Conservation (phyloP, 2,329 filamentous ascomycete genomes). For the Botrytis cinerea region DNA sequence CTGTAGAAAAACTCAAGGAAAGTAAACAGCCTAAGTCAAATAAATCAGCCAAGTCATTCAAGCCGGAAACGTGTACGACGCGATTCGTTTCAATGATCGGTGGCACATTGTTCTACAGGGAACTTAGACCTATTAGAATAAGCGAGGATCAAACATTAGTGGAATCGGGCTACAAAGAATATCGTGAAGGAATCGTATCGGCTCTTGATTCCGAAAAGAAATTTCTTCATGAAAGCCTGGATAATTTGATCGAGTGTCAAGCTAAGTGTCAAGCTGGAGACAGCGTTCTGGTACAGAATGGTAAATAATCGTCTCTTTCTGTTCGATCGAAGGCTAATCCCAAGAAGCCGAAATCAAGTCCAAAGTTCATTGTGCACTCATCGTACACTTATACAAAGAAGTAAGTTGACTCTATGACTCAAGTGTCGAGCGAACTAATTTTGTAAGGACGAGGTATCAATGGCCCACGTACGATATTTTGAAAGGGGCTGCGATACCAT, state of each 20-base stretch:
- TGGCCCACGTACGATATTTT: slow-evolving; percentile 32
- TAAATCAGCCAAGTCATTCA: too few relatives aligned
- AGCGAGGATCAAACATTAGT: not conserved
- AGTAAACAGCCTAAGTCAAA: not conserved
- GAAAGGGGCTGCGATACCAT: slow-evolving; percentile 26
- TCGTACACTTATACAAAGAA: not conserved
- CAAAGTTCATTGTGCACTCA: not conserved
- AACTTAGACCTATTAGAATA: not conserved
- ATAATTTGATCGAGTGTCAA: not conserved
- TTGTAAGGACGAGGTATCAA: not conserved
- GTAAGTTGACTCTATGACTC: not conserved
- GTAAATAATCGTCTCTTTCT: not conserved
- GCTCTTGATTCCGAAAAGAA: not conserved
- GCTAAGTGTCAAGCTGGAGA: not conserved
- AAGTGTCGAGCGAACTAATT: not conserved
- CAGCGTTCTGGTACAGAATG: not conserved
- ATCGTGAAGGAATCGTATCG: not conserved
- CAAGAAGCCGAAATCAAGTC: not conserved
- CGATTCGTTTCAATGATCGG: not conserved
- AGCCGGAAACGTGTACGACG: not conserved
- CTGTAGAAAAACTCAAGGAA: not conserved
- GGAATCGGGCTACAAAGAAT: not conserved
- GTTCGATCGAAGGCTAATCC: not conserved
- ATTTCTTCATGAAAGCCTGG: not conserved
- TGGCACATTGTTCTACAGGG: not conserved